Base-by-base conservation (phyloP, 768 basidiomycete species). In the Lactifluus echinatus region DNA sequence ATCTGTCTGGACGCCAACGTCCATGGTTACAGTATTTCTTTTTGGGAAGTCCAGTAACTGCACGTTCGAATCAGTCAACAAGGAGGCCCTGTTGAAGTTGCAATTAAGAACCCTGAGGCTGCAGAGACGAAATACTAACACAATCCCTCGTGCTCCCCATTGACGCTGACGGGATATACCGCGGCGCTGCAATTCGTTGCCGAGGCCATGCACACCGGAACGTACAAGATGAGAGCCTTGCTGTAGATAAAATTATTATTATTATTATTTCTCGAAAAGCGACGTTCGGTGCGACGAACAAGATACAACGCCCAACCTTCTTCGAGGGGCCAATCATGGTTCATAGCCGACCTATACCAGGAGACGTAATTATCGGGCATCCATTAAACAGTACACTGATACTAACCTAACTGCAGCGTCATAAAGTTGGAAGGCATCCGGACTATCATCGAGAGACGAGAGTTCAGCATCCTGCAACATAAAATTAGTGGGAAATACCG, bases 61-160 rank as follows among this genome's bases (percentile, higher is more conserved):
- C 14, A 72, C 68, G 34, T 78, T 78, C 48, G 79, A 64, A 2
- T 73, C 64, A 4, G 78, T 68, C 15, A 75, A 77, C 21, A 86
- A 72, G 62, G 81, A 70, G 43, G 76, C 73, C 21, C 84, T 85
- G 60, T 12, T 40, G 26, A 50, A 26, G 19, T 15, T 8, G 39
- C 5, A 34, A 19, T 15, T 46, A 24, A 48, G 37, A 21, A 24
- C 7, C 14, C 23, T 21, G 29, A 52, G 46, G 49, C 53, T 34
- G 45, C 50, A 56, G 15, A 55, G 40, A 28, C 39, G 6, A 39
- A 4, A 26, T 14, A 70, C 82, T 54, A 71, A 84, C 82, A 83
- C 83, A 58, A 87, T 81, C 28, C 85, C 86, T 56, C 77, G 77
- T 26, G 86, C 85, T 23, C 85, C 85, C 85, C 83, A 87, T 64